Conservation (phyloP, 768 basidiomycete species). For the Lentinus brumalis region DNA sequence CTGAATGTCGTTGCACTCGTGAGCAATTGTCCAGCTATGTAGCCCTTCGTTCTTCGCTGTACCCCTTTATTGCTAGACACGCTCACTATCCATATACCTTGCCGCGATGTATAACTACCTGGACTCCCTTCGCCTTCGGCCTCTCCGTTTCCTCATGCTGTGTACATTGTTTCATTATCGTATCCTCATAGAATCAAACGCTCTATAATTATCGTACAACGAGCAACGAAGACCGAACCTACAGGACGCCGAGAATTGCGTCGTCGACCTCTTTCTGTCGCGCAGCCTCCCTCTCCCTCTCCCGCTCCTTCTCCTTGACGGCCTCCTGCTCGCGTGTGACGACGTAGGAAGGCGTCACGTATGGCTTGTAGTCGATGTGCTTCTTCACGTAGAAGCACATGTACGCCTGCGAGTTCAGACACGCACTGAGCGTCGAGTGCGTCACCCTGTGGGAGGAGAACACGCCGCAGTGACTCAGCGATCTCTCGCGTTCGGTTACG, state of each 20-base stretch:
- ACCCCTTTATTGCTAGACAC: constrained; percentile 18
- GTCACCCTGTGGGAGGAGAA: constrained; percentile 55
- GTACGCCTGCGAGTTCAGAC: constrained; percentile 76
- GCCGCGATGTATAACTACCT: not conserved
- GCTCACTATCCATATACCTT: constrained; percentile 15
- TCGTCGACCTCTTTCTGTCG: constrained; percentile 66
- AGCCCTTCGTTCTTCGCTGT: constrained; percentile 13
- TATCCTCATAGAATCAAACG: not conserved
- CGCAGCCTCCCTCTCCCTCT: constrained; percentile 52
- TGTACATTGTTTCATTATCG: constrained; percentile 13
- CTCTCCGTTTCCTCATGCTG: not conserved
- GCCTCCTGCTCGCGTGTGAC: constrained; percentile 66
- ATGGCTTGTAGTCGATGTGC: constrained; percentile 79
- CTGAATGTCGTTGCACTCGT: constrained; percentile 24
- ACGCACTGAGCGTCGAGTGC: constrained; percentile 64
- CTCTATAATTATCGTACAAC: not conserved
- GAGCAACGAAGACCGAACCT: not conserved
- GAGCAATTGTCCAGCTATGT: constrained; percentile 7
- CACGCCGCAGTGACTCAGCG: not conserved
- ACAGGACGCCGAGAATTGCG: constrained; percentile 54
- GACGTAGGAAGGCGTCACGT: constrained; percentile 68
- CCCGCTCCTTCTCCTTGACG: constrained; percentile 58
- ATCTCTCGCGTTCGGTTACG: constrained; percentile 1
- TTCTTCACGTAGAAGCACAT: constrained; percentile 97
- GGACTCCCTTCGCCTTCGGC: not conserved